Evolutionary conservation across 2,329 filamentous ascomycete genomes (phyloP), one percentile per base, ranked within the genome.

Genomic region (Colletotrichum camelliae): DNA sequence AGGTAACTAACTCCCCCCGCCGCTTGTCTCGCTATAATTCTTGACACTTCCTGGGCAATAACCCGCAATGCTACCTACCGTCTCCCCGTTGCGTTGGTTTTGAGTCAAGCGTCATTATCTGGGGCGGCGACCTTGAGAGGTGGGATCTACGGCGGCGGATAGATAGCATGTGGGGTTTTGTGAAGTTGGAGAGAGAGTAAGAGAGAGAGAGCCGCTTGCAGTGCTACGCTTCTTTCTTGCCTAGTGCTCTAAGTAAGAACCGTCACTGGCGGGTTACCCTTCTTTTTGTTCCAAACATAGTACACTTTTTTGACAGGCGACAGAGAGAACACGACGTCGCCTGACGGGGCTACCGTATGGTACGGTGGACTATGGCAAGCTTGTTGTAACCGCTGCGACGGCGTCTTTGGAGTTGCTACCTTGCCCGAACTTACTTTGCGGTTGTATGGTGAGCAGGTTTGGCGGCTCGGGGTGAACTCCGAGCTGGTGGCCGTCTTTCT

Each of bases 141-240:
- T 43, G 48, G 27, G 37, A 43, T 43, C 37, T 43, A 43, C 37
- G 16, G n/a, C n/a, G n/a, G n/a, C n/a, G n/a, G n/a, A 24, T 24
- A 24, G 37, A 43, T 43, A 43, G 55, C 24, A 58, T 58, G 21
- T 24, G 13, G 27, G 7, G 10, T 16, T 58, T 9, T 16, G 9
- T 7, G 21, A 58, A 7, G 55, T n/a, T 43, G 55, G 55, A 58
- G 29, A 2, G 48, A 52, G 21, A 52, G 18, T 6, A n/a, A 21
- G 21, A 58, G 68, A 48, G 29, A 48, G 48, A 37, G 67, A 70
- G 60, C 72, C 67, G 72, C 67, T 74, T 66, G 72, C 72, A 21
- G 65, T 57, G 55, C 58, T 58, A 65, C 58, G 8, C n/a, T 69
- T 27, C n/a, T 33, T 13, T 24, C 6, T 4, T 1, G 43, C 18